Percentiles rank a stretch among this genome's conserved stretches.
Conservation (phyloP, 805 yeast genomes). For the Saturnispora quitensis region DNA sequence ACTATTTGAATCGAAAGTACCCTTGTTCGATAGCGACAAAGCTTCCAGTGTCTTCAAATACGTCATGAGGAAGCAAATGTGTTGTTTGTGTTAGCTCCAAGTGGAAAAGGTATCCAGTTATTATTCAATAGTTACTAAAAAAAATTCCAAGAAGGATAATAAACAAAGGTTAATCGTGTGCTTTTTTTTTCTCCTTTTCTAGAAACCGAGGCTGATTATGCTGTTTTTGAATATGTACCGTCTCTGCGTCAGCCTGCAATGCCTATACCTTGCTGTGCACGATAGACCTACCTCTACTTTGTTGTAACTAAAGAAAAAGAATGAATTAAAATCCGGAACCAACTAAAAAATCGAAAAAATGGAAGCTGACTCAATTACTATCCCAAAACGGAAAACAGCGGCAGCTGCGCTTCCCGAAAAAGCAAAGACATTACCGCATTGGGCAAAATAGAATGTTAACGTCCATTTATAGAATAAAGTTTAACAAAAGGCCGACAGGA, state of each 20-base stretch:
- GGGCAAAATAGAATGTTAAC: neutral
- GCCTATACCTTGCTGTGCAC: neutral
- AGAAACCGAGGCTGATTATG: neutral
- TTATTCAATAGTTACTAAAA: neutral
- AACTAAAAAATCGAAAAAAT: neutral
- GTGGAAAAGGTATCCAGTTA: neutral
- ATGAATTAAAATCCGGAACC: neutral
- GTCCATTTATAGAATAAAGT: neutral
- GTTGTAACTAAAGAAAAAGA: neutral
- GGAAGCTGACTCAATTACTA: neutral
- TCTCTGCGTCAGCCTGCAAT: neutral
- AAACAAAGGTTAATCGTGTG: neutral
- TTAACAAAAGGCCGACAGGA: neutral
- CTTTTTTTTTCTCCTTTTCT: neutral
- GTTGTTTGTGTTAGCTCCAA: neutral
- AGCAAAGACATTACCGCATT: neutral
- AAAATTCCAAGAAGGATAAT: neutral
- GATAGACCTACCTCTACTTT: neutral
- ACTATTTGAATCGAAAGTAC: conserved; percentile 3
- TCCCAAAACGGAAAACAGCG: neutral
- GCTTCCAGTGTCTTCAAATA: neutral
- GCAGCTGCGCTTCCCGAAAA: neutral
- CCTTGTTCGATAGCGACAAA: neutral
- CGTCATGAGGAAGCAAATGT: neutral
- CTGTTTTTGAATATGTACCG: neutral